Evolutionary conservation across 257 asterid species (phyloP), one percentile per base, ranked within the genome.

Genomic region (Fraxinus pennsylvanica): DNA sequence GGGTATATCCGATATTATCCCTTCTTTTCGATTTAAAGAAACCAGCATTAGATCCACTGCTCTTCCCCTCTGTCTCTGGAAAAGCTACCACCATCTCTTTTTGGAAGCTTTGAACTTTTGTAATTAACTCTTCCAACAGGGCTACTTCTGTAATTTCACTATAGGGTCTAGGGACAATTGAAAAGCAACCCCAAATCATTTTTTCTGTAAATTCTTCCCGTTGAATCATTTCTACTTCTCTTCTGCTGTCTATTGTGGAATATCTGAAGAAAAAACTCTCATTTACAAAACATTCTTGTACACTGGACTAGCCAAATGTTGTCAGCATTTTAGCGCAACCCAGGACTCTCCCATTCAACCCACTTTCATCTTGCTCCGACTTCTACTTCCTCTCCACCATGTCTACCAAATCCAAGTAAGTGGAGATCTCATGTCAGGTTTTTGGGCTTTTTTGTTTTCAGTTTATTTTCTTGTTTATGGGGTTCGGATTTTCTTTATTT

Each of bases 361-460:
- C 30, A 67, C 81, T 82, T 68, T 15, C 61, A n/a, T 72, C 83
- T 17, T 61, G 68, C 57, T 33, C 39, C 32, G 22, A 65, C 45
- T 19, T 70, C 73, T 12, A 25, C 68, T 73, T 59, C 73, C 81
- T 71, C 36, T 10, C 14, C 83, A 73, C 47, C 83, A 92, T 94
- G 97, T 85, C 97, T 83, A 71, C 91, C 80, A 92, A 90, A 86
- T 76, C 97, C 87, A 94, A 84, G 98, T 94, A 80, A 90, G 96
- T 85, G 41, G 68, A 86, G 91, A 87, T 87, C 90, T 82, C 87
- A 73, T 74, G 29, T 78, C 19, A n/a, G 50, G 78, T 12, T 85
- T 84, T 76, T 65, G 19, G 76, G 84, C 84, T 81, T 83, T 82
- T 22, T 83, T 75, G 84, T 81, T 68, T 79, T 41, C 10, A 9